Conservation (phyloP, 169 alveolate genomes). For the Plasmodium chabaudi region DNA sequence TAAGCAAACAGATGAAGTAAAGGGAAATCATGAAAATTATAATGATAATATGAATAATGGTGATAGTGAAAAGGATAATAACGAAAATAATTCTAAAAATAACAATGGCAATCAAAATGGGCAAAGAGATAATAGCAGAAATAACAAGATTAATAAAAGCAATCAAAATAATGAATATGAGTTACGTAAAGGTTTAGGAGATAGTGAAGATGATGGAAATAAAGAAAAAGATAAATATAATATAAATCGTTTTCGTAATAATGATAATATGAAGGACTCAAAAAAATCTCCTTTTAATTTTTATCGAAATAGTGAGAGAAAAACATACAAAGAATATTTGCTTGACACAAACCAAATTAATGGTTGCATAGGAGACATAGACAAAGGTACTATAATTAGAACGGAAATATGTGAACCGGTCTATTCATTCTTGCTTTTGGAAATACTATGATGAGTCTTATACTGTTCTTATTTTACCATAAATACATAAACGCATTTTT, state of each 20-base stretch:
- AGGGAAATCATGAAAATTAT: background rate
- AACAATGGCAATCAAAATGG: background rate
- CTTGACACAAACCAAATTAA: background rate
- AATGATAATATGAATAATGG: background rate
- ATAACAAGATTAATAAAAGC: background rate
- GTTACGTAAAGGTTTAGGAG: background rate
- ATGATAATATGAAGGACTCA: background rate
- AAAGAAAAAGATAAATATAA: conserved; percentile 12
- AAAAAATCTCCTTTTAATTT: conserved; percentile 22
- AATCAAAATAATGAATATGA: background rate
- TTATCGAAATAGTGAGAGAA: conserved; percentile 9
- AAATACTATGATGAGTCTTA: too few species aligned
- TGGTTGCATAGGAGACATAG: background rate
- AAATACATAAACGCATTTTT: too few species aligned
- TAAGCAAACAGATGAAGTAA: background rate
- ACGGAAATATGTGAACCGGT: background rate
- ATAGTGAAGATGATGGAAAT: background rate
- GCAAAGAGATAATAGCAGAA: background rate
- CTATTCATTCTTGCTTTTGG: too few species aligned
- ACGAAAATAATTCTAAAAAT: background rate
- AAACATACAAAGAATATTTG: conserved; percentile 20
- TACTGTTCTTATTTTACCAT: too few species aligned
- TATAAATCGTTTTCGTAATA: conserved; percentile 6
- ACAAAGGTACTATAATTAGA: background rate
- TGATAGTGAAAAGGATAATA: background rate